These are phyloP conservation scores for Pyrenochaeta sp. DNA, from an alignment of 2,329 filamentous ascomycete species.

Conservation along the genomic window DNA sequence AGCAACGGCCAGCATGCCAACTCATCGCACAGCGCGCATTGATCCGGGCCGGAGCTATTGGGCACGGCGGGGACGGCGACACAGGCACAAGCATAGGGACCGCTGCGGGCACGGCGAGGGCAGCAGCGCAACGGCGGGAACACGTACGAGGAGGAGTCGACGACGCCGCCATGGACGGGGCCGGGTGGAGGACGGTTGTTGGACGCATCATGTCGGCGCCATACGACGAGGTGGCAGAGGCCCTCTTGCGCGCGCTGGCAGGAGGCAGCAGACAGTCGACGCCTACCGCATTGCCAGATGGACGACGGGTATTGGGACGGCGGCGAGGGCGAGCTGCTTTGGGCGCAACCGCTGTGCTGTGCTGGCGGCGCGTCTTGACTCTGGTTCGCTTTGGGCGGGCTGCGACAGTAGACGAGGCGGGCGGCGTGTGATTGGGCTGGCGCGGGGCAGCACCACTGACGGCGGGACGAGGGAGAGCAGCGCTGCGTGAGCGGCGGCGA, in stretches of 20 bases:
- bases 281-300: constrained; percentile 29
- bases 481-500: constrained; percentile 1
- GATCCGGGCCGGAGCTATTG: constrained; percentile 39
- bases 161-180: constrained; percentile 68
- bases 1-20: too few species aligned
- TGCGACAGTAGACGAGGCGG: constrained; percentile 18
- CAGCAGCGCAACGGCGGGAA: constrained; percentile 9
- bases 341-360: constrained; percentile 22
- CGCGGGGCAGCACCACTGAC: constrained; percentile 12
- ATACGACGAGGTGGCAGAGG: too few species aligned
- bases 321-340: constrained; percentile 19
- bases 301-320: constrained; percentile 26
- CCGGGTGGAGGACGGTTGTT: constrained; percentile 44
- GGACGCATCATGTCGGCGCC: constrained; percentile 48
- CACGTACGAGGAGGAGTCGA: constrained; percentile 66
- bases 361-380: constrained; percentile 26
- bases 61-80: constrained; percentile 14
- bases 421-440: constrained; percentile 18
- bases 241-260: too few species aligned
- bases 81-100: constrained; percentile 12
- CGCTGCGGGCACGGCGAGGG: constrained; percentile 9
- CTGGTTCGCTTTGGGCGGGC: constrained; percentile 14
- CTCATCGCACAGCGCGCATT: constrained; percentile 51
- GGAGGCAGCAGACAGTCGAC: too few species aligned
- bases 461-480: background rate